Percentiles rank a stretch among this genome's conserved stretches.
Evolutionary conservation across 208 protist species (phyloP).

Genomic region (Acanthamoeba royreba): DNA sequence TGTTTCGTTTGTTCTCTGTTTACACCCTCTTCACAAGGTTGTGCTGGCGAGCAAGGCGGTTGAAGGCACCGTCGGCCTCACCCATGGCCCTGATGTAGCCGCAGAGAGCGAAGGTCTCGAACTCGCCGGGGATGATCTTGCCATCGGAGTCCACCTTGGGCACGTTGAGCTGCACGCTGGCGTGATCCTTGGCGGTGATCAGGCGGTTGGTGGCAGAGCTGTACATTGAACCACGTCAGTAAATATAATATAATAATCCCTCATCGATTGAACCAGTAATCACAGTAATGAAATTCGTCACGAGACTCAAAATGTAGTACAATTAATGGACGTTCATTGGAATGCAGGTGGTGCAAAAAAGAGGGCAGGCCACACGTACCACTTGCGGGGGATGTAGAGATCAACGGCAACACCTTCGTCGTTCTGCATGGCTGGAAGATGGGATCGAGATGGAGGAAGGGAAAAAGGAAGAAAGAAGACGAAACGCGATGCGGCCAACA

Average conservation of each 20-base stretch:
- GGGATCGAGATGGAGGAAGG: background rate
- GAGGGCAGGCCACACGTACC: background rate
- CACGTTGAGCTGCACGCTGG: constrained; percentile 93
- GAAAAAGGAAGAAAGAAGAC: background rate
- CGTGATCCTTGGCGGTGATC: constrained; percentile 93
- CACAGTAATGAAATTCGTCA: no score
- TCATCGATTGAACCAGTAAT: no score
- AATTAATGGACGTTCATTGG: no score
- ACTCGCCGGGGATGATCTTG: constrained; percentile 86
- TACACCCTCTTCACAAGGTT: constrained; percentile 51
- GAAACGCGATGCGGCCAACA: background rate
- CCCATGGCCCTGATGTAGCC: constrained; percentile 92
- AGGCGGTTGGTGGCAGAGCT: constrained; percentile 92
- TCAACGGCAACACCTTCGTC: constrained; percentile 52
- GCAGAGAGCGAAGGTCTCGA: constrained; percentile 91
- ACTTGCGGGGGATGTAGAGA: constrained; percentile 68
- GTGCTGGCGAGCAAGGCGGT: constrained; percentile 83
- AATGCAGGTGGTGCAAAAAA: no score
- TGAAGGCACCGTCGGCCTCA: constrained; percentile 92
- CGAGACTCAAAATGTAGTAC: no score
- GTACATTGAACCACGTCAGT: background rate
- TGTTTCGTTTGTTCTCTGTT: background rate
- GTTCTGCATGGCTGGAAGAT: constrained; percentile 46
- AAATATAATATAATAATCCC: background rate
- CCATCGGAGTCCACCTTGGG: constrained; percentile 90